These are phyloP conservation scores for Suhomyces vadensis DNA, from an alignment of 805 yeast genomes.

Conservation along the genomic window DNA sequence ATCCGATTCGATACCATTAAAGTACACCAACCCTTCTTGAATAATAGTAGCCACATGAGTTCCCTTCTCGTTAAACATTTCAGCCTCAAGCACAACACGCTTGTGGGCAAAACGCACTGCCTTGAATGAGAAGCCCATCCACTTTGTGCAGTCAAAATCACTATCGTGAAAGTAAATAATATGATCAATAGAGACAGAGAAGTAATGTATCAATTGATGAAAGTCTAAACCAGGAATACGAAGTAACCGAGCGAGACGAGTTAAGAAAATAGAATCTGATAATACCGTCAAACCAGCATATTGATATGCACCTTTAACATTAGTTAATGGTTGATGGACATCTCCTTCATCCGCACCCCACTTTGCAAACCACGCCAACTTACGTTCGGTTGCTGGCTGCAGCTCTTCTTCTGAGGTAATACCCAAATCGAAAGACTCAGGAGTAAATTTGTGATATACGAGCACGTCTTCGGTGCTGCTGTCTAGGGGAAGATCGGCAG, in stretches of 20 bases:
- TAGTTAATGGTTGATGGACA: conserved; percentile 7
- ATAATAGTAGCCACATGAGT: conserved; percentile 57
- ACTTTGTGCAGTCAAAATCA: conserved; percentile 49
- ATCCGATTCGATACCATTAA: conserved; percentile 23
- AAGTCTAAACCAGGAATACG: conserved; percentile 30
- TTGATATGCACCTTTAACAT: conserved; percentile 25
- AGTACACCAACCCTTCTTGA: conserved; percentile 61
- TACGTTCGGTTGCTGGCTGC: conserved; percentile 25
- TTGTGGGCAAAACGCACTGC: conserved; percentile 52
- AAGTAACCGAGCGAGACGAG: conserved; percentile 53
- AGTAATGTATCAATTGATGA: conserved; percentile 29
- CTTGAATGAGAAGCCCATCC: conserved; percentile 52
- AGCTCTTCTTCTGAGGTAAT: conserved; percentile 25
- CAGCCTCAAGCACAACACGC: conserved; percentile 58
- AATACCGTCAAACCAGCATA: conserved; percentile 61
- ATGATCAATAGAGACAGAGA: conserved; percentile 67
- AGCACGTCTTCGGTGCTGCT: conserved; percentile 14
- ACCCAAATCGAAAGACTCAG: conserved; percentile 32
- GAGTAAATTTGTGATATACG: conserved; percentile 32
- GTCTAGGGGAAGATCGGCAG: conserved; percentile 16
- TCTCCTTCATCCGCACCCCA: conserved; percentile 26
- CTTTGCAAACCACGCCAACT: conserved; percentile 24
- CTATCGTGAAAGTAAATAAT: conserved; percentile 63
- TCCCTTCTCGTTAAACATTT: conserved; percentile 51
- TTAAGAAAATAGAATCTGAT: conserved; percentile 57